phyloP scores from a whole-genome alignment of 495 filamentous ascomycete genomes.

The Monascus purpureus region DNA sequence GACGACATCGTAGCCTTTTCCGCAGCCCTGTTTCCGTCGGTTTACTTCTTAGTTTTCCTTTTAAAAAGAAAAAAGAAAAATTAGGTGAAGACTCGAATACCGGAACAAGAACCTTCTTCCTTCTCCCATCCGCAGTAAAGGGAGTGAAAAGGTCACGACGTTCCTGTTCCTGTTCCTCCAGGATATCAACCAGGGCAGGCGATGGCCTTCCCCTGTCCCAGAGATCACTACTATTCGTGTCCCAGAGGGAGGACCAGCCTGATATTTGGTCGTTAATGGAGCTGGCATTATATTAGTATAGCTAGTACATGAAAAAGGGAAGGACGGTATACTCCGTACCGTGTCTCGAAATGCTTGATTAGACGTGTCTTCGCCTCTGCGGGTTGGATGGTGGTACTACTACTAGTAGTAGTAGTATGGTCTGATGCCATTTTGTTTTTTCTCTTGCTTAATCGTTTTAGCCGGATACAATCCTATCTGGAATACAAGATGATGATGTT shows the following conservation, averaged over 20 bases:
- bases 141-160: conserved; percentile 10
- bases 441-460: background rate
- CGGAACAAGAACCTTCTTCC: conserved; percentile 26
- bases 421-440: too few relatives aligned
- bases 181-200: conserved; percentile 25
- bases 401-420: too few relatives aligned
- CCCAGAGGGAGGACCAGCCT: conserved; percentile 28
- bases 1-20: conserved; percentile 21
- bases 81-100: conserved; percentile 9
- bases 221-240: conserved; percentile 16
- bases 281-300: background rate
- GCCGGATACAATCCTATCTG: background rate
- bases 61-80: background rate
- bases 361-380: conserved; percentile 1
- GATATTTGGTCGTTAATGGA: conserved; percentile 9
- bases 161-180: too few relatives aligned
- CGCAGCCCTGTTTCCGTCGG: conserved; percentile 23
- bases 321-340: background rate
- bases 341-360: background rate
- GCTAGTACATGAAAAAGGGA: background rate
- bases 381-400: too few relatives aligned
- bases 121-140: conserved; percentile 5
- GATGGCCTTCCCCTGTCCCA: conserved; percentile 32
- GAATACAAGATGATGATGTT: background rate
- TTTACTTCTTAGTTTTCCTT: too few relatives aligned